Evolutionary conservation across 805 yeast species (phyloP), one percentile per base, ranked within the genome.

Genomic region (Metschnikowia bowlesiae): DNA sequence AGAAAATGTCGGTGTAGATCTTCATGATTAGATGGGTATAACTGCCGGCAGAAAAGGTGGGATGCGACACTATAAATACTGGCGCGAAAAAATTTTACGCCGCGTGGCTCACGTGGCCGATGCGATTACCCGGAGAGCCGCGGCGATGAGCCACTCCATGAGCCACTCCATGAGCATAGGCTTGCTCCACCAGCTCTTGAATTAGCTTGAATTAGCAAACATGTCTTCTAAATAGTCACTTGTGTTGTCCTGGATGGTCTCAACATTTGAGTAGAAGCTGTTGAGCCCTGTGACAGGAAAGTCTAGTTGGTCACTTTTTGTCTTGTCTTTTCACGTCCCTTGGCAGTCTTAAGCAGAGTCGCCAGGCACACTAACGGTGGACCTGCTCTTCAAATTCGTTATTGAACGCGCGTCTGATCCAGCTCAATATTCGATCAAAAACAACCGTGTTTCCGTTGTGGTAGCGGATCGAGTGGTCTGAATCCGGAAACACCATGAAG

Each of bases 401-500:
- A 37, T 45, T 44, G 48, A 58, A 58, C 7, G 62, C 62, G 2
- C 54, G 52, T 16, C 57, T 50, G 26, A 57, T 44, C 62, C 62
- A 58, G 31, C 50, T 53, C 33, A 55, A 46, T 48, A 62, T 61
- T n/a, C 74, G 62, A 62, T 87, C 88, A 62, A 78, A 86, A 16
- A 87, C 84, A 8, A 87, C 79, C n/a, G 62, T 70, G 58, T 81
- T 79, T 2, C 89, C 92, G 63, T 87, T 85, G 63, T 87, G 92
- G 66, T 79, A 83, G 41, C 80, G 70, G 52, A 87, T 86, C 36
- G 81, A 70, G 62, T 87, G 96, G 60, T 87, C 90, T 34, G 87
- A 81, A 60, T 87, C 96, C 4, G 96, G 92, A 75, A 87, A 87
- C 7, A 86, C 77, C 69, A 83, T 85, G 52, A 85, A 71, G 60